Conservation (phyloP, 1,139 yeast species). For the Saccharomyces hybrid region DNA sequence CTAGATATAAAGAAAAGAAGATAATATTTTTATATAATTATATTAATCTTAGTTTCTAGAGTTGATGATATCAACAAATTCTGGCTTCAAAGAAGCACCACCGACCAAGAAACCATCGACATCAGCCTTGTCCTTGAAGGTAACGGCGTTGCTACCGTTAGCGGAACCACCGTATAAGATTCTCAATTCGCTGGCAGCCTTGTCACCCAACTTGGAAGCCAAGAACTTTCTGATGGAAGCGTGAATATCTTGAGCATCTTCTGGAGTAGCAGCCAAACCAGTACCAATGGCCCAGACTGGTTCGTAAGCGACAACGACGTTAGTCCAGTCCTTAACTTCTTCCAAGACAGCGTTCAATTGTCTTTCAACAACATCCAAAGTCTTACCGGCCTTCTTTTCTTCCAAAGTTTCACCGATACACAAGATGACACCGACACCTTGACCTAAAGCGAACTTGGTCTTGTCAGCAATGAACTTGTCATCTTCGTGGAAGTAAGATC, state of each 20-base stretch:
- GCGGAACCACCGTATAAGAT: constrained; percentile 99
- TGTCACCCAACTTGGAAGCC: constrained; percentile 64
- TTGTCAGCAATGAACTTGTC: constrained; percentile 91
- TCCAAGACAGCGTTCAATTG: constrained; percentile 87
- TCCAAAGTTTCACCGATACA: constrained; percentile 97
- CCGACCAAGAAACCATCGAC: constrained; percentile 99
- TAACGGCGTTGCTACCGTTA: constrained; percentile 85
- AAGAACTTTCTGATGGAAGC: constrained; percentile 78
- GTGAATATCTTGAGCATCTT: constrained; percentile 95
- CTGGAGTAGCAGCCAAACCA: constrained; percentile 97
- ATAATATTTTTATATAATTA: neutral
- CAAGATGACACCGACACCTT: constrained; percentile 81
- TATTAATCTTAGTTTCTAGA: constrained; percentile 58
- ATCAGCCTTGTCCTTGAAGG: constrained; percentile 86
- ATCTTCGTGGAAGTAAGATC: constrained; percentile 83
- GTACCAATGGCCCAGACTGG: constrained; percentile 99
- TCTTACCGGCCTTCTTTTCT: constrained; percentile 83
- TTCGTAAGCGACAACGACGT: constrained; percentile 94
- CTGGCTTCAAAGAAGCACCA: constrained; percentile 98
- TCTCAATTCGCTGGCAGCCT: constrained; percentile 70
- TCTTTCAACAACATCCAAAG: constrained; percentile 79
- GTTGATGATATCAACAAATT: constrained; percentile 89
- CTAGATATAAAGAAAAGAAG: constrained; percentile 4
- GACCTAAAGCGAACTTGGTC: constrained; percentile 87
- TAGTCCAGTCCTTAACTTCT: constrained; percentile 81